These are phyloP conservation scores for Penicillium crystallinum DNA, from an alignment of 495 filamentous ascomycete species.

Conservation along the genomic window DNA sequence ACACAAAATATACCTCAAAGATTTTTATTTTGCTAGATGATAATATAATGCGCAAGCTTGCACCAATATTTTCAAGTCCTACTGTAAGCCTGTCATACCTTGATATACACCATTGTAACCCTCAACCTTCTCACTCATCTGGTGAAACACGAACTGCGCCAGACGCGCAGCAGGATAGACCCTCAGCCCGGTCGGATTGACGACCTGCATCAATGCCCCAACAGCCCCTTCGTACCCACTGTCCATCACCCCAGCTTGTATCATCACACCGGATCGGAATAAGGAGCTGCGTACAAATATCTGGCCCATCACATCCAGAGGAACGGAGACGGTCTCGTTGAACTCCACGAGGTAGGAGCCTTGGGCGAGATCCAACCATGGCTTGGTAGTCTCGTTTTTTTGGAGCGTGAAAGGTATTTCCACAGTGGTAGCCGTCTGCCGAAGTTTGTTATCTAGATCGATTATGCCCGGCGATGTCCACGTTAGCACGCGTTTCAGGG, in stretches of 20 bases:
- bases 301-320: conserved; percentile 35
- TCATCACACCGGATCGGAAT: conserved; percentile 33
- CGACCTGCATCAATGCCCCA: conserved; percentile 39
- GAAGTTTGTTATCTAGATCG: conserved; percentile 40
- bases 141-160: conserved; percentile 40
- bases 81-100: background rate
- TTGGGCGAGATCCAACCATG: conserved; percentile 18
- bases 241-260: conserved; percentile 42
- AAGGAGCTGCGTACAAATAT: conserved; percentile 37
- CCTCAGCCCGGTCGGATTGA: conserved; percentile 32
- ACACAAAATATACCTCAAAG: too few species aligned
- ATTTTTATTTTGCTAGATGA: too few species aligned
- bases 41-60: too few species aligned
- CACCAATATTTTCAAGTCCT: too few species aligned
- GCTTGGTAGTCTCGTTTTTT: background rate
- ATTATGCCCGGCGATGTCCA: conserved; percentile 38
- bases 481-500: conserved; percentile 25
- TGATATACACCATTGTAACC: conserved; percentile 44
- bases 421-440: conserved; percentile 25
- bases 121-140: conserved; percentile 29
- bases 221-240: conserved; percentile 44
- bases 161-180: conserved; percentile 33
- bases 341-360: conserved; percentile 44
- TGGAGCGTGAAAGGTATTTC: conserved; percentile 15
- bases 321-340: conserved; percentile 40